These are phyloP conservation scores for Beauveria bassiana DNA, from an alignment of 2,329 filamentous ascomycete genomes.

Conservation along the genomic window DNA sequence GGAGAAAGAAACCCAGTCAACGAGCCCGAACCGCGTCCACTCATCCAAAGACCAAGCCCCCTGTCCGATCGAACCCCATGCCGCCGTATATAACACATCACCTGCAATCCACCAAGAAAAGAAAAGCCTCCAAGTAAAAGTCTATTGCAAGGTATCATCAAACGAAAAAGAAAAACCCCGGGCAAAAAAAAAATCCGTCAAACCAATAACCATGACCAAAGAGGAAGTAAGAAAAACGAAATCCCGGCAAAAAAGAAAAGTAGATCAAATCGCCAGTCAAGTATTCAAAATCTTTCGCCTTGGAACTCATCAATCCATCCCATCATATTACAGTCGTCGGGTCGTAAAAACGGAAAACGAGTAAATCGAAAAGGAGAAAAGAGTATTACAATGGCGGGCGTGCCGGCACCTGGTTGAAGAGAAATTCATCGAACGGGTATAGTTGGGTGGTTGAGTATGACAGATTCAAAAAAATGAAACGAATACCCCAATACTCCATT, in stretches of 20 bases:
- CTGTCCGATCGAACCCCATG: no score
- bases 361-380: neutral
- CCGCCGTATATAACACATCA: neutral
- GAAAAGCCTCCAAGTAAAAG: neutral
- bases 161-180: conserved; percentile 2
- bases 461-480: neutral
- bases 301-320: neutral
- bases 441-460: neutral
- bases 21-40: neutral
- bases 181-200: neutral
- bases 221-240: neutral
- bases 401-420: neutral
- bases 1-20: neutral
- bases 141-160: conserved; percentile 11
- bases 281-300: neutral
- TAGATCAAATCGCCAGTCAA: neutral
- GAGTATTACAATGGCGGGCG: neutral
- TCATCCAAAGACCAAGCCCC: no score
- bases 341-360: neutral
- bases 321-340: neutral
- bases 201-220: neutral
- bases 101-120: neutral
- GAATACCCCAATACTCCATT: neutral
- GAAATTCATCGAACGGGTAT: neutral
- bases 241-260: neutral